These are phyloP conservation scores for Pseudohyphozyma bogoriensis DNA, from an alignment of 768 basidiomycete species.

Conservation along the genomic window DNA sequence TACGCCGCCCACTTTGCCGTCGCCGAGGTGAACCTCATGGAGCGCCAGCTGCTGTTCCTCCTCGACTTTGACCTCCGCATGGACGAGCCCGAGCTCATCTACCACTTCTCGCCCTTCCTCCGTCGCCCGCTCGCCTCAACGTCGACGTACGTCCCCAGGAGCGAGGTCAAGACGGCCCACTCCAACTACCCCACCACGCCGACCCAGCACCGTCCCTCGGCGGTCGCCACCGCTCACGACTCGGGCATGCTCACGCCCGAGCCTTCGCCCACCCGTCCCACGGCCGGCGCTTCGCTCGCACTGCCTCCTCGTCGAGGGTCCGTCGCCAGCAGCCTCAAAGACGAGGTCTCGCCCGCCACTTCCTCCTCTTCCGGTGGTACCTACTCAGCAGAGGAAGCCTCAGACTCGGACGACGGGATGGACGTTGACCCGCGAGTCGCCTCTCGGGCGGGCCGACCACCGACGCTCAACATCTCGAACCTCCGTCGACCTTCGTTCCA, in stretches of 20 bases:
- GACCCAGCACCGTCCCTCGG: slow-evolving; percentile 11
- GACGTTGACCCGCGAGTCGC: slow-evolving; percentile 1
- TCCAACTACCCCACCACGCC: slow-evolving; percentile 15
- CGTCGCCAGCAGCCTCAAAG: neutral
- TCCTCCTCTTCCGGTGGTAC: slow-evolving; percentile 24
- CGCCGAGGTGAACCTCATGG: slow-evolving; percentile 77
- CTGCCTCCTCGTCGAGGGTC: neutral
- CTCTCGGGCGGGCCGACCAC: neutral
- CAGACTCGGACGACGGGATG: slow-evolving; percentile 17
- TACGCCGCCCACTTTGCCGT: slow-evolving; percentile 62
- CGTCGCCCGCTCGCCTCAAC: slow-evolving; percentile 25
- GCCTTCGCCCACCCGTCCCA: slow-evolving; percentile 19
- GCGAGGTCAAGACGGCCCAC: neutral
- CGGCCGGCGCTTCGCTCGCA: neutral
- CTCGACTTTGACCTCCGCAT: slow-evolving; percentile 90
- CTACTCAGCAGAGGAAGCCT: slow-evolving; percentile 15
- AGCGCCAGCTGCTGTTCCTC: slow-evolving; percentile 84
- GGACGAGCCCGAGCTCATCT: slow-evolving; percentile 64
- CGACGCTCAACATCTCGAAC: neutral
- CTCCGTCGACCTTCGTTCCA: neutral
- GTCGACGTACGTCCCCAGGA: slow-evolving; percentile 5
- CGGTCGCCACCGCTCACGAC: neutral
- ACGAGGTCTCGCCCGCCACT: slow-evolving; percentile 11
- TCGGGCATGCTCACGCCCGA: slow-evolving; percentile 19
- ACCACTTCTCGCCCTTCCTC: slow-evolving; percentile 51